Percentiles rank a stretch among this genome's conserved stretches.
Conservation (phyloP, 1,284 basidiomycete genomes). For the Melampsora larici-populina region DNA sequence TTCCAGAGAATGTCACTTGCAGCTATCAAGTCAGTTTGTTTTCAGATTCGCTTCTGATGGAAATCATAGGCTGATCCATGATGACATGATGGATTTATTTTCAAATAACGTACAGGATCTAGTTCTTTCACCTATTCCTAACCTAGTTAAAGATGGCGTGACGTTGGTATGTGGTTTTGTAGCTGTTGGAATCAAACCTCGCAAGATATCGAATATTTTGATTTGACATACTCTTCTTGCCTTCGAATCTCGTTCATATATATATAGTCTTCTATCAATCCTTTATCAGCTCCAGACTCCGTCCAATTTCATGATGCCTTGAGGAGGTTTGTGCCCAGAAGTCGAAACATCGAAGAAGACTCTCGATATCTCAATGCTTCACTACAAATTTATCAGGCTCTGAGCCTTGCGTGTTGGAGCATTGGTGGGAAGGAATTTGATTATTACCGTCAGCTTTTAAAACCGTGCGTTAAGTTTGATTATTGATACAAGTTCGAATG, state of each 20-base stretch:
- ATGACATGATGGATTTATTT: neutral
- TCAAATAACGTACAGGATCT: neutral
- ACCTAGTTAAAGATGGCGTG: neutral
- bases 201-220: neutral
- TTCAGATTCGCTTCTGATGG: neutral
- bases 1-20: neutral
- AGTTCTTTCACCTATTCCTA: neutral
- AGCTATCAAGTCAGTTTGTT: neutral
- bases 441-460: neutral
- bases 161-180: neutral
- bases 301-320: neutral
- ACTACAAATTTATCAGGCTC: neutral
- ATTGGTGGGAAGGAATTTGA: neutral
- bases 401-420: neutral
- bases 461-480: neutral
- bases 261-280: neutral
- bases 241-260: neutral
- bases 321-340: neutral
- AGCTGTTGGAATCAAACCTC: neutral
- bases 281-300: neutral
- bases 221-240: neutral
- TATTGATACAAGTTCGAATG: neutral
- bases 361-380: neutral
- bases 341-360: neutral
- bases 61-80: neutral